Percentiles rank a stretch among this genome's conserved stretches.
These are phyloP conservation scores for Eimeria necatrix DNA, from an alignment of 169 alveolate species.

Conservation along the genomic window DNA sequence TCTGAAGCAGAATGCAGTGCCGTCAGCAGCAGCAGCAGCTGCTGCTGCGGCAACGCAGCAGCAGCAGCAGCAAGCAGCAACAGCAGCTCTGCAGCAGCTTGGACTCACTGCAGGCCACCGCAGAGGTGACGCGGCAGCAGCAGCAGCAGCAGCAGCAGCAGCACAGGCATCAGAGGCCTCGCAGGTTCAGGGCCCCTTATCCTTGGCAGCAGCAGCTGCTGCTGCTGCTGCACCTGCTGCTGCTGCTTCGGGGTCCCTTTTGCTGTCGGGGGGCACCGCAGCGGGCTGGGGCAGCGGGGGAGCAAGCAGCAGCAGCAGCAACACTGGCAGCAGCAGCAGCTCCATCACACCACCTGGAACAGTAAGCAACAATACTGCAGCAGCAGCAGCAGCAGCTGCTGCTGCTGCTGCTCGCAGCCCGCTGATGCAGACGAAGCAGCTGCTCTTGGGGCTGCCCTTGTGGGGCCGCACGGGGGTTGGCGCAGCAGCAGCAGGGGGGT, in stretches of 20 bases:
- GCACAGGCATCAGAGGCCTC: background rate
- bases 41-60: constrained; percentile 22
- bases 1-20: background rate
- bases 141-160: constrained; percentile 54
- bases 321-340: constrained; percentile 45
- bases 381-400: constrained; percentile 67
- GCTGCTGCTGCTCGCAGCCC: constrained; percentile 71
- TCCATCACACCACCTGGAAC: constrained; percentile 11
- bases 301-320: constrained; percentile 17
- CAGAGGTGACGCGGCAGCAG: background rate
- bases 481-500: constrained; percentile 42
- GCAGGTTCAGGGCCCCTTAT: constrained; percentile 10
- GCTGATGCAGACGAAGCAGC: constrained; percentile 71
- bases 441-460: constrained; percentile 57
- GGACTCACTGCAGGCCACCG: constrained; percentile 1
- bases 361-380: background rate
- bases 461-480: constrained; percentile 63
- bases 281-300: constrained; percentile 56
- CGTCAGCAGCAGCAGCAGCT: constrained; percentile 64
- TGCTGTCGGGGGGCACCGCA: constrained; percentile 50
- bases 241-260: constrained; percentile 17
- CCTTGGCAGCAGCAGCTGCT: constrained; percentile 21
- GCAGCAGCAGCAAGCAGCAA: constrained; percentile 72
- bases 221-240: constrained; percentile 55
- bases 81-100: constrained; percentile 69